Base-by-base conservation (phyloP, 768 basidiomycete species). In the Sutorius australiensis region DNA sequence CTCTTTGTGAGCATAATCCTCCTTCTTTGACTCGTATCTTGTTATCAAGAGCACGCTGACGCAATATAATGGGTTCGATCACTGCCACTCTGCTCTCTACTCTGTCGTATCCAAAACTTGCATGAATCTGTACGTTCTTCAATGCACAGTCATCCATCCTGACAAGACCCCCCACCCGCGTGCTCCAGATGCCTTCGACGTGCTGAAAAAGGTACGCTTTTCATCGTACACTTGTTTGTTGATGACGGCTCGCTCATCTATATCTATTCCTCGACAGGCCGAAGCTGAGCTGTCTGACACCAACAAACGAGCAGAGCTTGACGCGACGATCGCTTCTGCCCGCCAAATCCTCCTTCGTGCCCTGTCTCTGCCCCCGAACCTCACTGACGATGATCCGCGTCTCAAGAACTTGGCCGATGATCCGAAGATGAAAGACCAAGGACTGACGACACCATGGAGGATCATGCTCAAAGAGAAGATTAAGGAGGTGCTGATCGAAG, bases 151-250 rank as follows among this genome's bases (percentile, higher is more conserved):
- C 72, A 98, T 99, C 65, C 97, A 99, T 78, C 97, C 97, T 56
- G 97, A 99, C 77, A 99, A 98, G 79, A 88, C 89, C 62, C 76
- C 89, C 67, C 92, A 97, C 73, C 77, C 81, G 28, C 82, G 84
- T 63, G 90, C 92, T 46, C 87, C 92, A 62, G 92, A 97, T 72
- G 94, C 94, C 1, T 97, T 97, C 67, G 93, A 95, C 69, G 65
- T 92, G 32, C 78, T 97, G 43, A 97, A 97, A 77, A 95, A 97
- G 83, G 92, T 89, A 46, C 11, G 72, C 58, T 11, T 13, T 24
- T 32, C 24, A 7, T 36, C 39, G 10, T 34, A 28, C 36, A 31
- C 16, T 34, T 36, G 28, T 38, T 43, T 11, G 31, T n/a, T 38
- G 17, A 31, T 13, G 5, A 37, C 28, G 4, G 16, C 44, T 48